Base-by-base conservation (phyloP, 2,329 filamentous ascomycete genomes). In the Botrytis byssoidea region DNA sequence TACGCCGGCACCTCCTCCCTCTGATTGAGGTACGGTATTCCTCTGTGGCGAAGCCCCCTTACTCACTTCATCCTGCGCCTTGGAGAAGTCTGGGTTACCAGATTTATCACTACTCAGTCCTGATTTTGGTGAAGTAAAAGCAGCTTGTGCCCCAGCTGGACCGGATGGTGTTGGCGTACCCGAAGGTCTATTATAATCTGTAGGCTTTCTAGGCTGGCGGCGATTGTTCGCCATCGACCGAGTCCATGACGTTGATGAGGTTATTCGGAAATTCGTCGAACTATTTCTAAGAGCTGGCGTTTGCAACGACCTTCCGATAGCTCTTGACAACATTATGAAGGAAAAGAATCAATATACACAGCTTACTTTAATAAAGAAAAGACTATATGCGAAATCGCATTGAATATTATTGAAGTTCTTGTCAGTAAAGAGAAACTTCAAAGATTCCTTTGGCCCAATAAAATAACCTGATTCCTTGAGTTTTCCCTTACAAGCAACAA, bases 141-240 rank as follows among this genome's bases (percentile, higher is more conserved):
- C 64, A 61, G 74, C 59, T 64, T 64, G 44, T 51, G 71, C 75
- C 12, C 76, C 75, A 60, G 60, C 74, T 25, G 75, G 70, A 57
- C 67, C 64, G 29, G 70, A 72, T 51, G 76, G 76, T 74, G 44
- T 72, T 60, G 75, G 70, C 40, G 71, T 69, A 32, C 73, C 75
- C 42, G 74, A 29, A 64, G 77, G 74, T 71, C 74, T 77, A 48
- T 75, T 74, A 48, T 73, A 75, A 18, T 77, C 77, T 76, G 72
- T 73, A 32, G 75, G 73, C 63, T 79, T 81, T 70, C 80, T 80
- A 16, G 77, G 74, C n/a, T 71, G 69, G 68, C 77, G 77, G 59
- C 78, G 78, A 68, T 83, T 83, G 74, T 83, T 79, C 44, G 84
- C 84, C 83, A 86, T 83, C 37, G 83, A 83, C 74, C 85, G 82